A percentile compares a stretch with the other conserved stretches of the same genome.
phyloP scores from a whole-genome alignment of 345 rosid genomes.

The Conringia planisiliqua region DNA sequence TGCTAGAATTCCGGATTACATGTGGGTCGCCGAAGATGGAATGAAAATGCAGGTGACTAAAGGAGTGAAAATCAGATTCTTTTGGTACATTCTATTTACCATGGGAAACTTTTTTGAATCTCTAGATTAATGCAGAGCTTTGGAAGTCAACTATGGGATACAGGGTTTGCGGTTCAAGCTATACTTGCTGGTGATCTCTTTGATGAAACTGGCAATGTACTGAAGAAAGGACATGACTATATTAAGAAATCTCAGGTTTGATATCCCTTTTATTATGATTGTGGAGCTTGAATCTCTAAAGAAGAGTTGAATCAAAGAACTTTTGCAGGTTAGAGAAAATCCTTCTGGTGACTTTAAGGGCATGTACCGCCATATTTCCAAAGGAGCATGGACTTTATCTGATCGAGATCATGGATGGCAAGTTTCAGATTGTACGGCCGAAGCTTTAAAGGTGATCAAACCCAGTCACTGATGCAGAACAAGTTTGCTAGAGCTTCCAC shows the following conservation, averaged over 20 bases:
- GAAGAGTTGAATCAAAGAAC: not conserved
- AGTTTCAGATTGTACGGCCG: slow-evolving; percentile 68
- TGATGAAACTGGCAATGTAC: slow-evolving; percentile 44
- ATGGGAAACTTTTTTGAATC: not conserved
- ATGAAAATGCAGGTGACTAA: slow-evolving; percentile 53
- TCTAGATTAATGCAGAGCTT: slow-evolving; percentile 38
- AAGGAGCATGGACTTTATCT: slow-evolving; percentile 67
- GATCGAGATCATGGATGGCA: slow-evolving; percentile 74
- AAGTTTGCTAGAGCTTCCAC: not conserved
- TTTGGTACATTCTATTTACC: not conserved
- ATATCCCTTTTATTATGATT: not conserved
- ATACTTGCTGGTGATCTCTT: slow-evolving; percentile 43
- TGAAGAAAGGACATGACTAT: slow-evolving; percentile 52
- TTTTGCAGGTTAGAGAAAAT: slow-evolving; percentile 48
- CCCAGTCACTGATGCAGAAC: not conserved
- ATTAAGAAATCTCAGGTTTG: slow-evolving; percentile 60
- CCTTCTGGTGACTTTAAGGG: slow-evolving; percentile 52
- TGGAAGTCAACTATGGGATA: slow-evolving; percentile 71
- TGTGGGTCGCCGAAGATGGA: slow-evolving; percentile 77
- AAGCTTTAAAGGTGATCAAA: slow-evolving; percentile 55
- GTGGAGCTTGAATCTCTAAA: not conserved
- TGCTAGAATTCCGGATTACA: slow-evolving; percentile 61
- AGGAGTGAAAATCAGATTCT: not conserved
- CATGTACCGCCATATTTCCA: slow-evolving; percentile 63
- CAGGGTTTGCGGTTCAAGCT: slow-evolving; percentile 58